These are phyloP conservation scores for Bryoerythrophyllum caledonicum DNA, from an alignment of 225 moss, liverwort and hornwort species.

Conservation along the genomic window DNA sequence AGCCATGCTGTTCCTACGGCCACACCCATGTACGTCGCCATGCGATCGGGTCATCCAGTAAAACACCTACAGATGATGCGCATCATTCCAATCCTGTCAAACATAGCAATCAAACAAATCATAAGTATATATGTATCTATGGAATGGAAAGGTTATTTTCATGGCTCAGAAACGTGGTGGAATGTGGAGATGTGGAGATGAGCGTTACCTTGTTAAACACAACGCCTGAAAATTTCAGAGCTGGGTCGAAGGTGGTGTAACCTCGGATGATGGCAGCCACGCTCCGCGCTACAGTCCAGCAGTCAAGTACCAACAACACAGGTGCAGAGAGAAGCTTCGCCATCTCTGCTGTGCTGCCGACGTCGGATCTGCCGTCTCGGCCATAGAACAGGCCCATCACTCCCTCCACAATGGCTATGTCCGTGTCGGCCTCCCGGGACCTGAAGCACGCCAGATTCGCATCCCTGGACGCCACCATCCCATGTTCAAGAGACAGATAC, in stretches of 20 bases:
- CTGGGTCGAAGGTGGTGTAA: no score
- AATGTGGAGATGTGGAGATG: not conserved
- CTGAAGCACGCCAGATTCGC: no score
- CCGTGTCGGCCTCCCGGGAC: constrained; percentile 41
- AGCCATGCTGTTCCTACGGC: constrained; percentile 54
- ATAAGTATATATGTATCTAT: no score
- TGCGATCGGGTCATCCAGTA: constrained; percentile 56
- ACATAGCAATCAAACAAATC: constrained; percentile 14
- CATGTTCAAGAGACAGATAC: not conserved
- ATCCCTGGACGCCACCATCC: no score
- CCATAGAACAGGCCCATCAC: no score
- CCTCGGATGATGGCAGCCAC: no score
- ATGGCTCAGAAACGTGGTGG: not conserved
- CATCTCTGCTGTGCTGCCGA: no score
- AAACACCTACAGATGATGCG: not conserved
- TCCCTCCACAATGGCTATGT: constrained; percentile 65
- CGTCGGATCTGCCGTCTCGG: no score
- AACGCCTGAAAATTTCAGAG: constrained; percentile 50
- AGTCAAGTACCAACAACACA: no score
- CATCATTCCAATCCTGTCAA: constrained; percentile 26
- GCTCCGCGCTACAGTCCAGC: no score
- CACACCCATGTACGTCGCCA: constrained; percentile 42
- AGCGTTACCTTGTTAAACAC: constrained; percentile 54
- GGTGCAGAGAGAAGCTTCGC: no score
- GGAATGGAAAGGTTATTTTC: not conserved